These are phyloP conservation scores for Venturia nashicola DNA, from an alignment of 2,329 filamentous ascomycete species.

Conservation along the genomic window DNA sequence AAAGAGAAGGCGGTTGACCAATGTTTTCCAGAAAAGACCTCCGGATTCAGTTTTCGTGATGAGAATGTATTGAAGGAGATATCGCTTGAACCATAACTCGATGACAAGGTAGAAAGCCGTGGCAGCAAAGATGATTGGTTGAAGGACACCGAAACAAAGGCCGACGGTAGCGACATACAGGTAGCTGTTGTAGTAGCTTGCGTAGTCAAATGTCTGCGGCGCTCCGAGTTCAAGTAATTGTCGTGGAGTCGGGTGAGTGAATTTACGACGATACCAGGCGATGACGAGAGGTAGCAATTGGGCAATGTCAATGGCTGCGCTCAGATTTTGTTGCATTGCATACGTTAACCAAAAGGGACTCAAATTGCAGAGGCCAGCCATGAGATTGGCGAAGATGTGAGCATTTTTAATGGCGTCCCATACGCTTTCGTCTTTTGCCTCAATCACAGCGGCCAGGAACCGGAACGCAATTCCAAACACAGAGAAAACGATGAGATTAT, in stretches of 20 bases:
- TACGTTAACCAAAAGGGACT: constrained; percentile 92
- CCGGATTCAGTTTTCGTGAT: constrained; percentile 94
- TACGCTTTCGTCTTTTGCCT: constrained; percentile 38
- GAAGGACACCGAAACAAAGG: constrained; percentile 69
- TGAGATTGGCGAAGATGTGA: constrained; percentile 29
- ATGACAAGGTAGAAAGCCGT: constrained; percentile 81
- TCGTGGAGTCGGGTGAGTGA: constrained; percentile 7
- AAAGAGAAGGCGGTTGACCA: constrained; percentile 86
- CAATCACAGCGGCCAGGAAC: constrained; percentile 55
- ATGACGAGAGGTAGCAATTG: constrained; percentile 73
- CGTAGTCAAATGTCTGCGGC: constrained; percentile 78
- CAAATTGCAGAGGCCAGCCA: constrained; percentile 62
- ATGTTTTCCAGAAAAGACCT: constrained; percentile 78
- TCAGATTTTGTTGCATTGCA: constrained; percentile 82
- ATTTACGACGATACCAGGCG: constrained; percentile 14
- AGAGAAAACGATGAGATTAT: constrained; percentile 90
- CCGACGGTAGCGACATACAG: constrained; percentile 87
- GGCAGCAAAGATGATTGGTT: constrained; percentile 76
- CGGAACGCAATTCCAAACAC: constrained; percentile 74
- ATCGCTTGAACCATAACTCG: constrained; percentile 88
- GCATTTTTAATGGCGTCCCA: constrained; percentile 10
- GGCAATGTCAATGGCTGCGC: constrained; percentile 84
- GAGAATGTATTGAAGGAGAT: constrained; percentile 61
- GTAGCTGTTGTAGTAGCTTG: constrained; percentile 96
- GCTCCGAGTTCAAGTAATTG: constrained; percentile 9